Conservation (phyloP, 768 basidiomycete genomes). For the Exsudoporus frostii region DNA sequence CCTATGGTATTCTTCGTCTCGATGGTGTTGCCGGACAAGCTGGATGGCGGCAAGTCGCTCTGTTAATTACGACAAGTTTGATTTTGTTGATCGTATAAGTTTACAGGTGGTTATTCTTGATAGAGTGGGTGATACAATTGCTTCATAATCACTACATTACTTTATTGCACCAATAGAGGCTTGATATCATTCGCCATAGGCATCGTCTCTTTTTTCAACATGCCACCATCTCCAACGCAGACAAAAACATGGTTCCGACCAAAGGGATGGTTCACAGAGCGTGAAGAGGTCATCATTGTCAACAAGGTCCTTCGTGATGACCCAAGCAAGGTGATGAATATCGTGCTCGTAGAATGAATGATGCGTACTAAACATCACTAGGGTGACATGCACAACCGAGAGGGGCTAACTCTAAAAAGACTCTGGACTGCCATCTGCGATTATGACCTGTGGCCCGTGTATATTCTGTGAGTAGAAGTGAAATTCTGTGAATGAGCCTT, state of each 20-base stretch:
- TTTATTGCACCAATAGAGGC: slow-evolving; percentile 1
- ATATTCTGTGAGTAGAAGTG: slow-evolving; percentile 38
- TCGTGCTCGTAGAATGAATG: too few species aligned
- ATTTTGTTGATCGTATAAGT: background rate
- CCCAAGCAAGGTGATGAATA: slow-evolving; percentile 45
- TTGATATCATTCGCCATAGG: slow-evolving; percentile 52
- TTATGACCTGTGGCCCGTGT: slow-evolving; percentile 66
- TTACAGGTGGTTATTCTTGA: slow-evolving; percentile 34
- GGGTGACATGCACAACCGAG: slow-evolving; percentile 66
- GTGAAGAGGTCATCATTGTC: slow-evolving; percentile 60
- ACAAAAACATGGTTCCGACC: slow-evolving; percentile 56
- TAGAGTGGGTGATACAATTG: slow-evolving; percentile 29
- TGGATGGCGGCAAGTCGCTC: slow-evolving; percentile 16
- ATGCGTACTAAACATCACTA: background rate
- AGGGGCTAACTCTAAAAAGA: slow-evolving; percentile 48
- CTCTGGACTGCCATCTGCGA: slow-evolving; percentile 56
- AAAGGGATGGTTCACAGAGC: slow-evolving; percentile 61
- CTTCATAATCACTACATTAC: background rate
- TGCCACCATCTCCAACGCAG: slow-evolving; percentile 61
- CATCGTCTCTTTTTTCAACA: slow-evolving; percentile 50
- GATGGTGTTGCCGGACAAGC: slow-evolving; percentile 7
- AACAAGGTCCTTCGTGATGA: slow-evolving; percentile 62
- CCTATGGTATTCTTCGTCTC: slow-evolving; percentile 51
- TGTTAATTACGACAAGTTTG: slow-evolving; percentile 22
- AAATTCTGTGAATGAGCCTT: background rate